Base-by-base conservation (phyloP, 148 eudicot species). In the Suaeda aralocaspica region DNA sequence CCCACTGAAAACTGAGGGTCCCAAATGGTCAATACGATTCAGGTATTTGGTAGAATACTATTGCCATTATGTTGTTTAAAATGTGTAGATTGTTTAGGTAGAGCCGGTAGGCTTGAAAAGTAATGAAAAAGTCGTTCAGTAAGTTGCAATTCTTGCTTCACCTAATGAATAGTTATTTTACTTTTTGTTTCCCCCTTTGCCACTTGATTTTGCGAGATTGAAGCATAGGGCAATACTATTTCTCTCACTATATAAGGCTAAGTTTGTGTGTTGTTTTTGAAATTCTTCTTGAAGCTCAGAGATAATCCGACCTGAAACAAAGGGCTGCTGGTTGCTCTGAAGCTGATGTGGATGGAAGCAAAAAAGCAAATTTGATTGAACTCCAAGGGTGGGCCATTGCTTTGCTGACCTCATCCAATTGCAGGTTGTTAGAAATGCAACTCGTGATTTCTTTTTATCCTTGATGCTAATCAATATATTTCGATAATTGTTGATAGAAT, bases 1-100 rank as follows among this genome's bases (percentile, higher is more conserved):
- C 85, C 91, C 56, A 87, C 99, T 65, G n/a, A 94, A 94, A 82
- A 72, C 96, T 74, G 99, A 97, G 49, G 99, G 99, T 58, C 91
- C 99, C 44, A 94, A 94, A 82, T 97, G 97, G 74, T 94, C 99
- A 6, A 81, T 94, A 81, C 82, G 93, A 64, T 86, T 94, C 81
- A 94, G 98, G 98, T 94, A 90, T 66, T 74, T 14, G n/a, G 45
- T 50, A 26, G 24, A 15, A 33, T 52, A 51, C 26, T 53, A n/a
- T 42, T 53, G 26, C 24, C 12, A 59, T 46, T 50, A 26, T 6
- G 64, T 30, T 14, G 65, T 25, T 19, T 12, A 67, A 71, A 41
- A 29, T 30, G 30, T 13, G 21, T 71, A 21, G 31, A 29, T 2
- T 33, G 8, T 28, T 3, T 46, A 31, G 15, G n/a, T 11, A 13